phyloP scores from a whole-genome alignment of 345 rosid genomes.

The Gossypium stocksii region DNA sequence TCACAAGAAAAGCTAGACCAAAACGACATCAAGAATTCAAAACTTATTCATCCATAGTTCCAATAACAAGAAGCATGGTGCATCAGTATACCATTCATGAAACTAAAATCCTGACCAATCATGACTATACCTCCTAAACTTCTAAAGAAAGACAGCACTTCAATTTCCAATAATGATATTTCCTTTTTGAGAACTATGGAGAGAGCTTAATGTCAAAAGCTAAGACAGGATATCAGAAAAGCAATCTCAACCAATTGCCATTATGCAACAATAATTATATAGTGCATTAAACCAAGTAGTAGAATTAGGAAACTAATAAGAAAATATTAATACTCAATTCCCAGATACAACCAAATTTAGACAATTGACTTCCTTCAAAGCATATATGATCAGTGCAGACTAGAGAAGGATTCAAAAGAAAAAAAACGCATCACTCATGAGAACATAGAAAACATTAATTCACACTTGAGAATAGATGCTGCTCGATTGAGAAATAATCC shows the following conservation, averaged over 20 bases:
- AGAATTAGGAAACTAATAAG: background rate
- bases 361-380: background rate
- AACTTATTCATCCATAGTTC: background rate
- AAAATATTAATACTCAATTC: background rate
- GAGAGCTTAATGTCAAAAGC: background rate
- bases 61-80: background rate
- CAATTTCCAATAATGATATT: background rate
- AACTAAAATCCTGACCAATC: background rate
- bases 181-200: background rate
- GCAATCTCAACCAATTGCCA: background rate
- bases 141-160: background rate
- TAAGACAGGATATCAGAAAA: background rate
- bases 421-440: background rate
- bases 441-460: background rate
- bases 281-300: background rate
- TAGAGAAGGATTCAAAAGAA: background rate
- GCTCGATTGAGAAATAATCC: background rate
- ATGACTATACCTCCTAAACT: background rate
- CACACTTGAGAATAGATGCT: constrained; percentile 3
- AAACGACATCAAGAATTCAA: background rate
- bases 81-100: background rate
- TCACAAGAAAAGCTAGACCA: background rate
- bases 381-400: background rate
- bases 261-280: background rate
- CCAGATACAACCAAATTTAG: background rate